Percentiles rank a stretch among this genome's conserved stretches.
These are phyloP conservation scores for Ogataea neopini DNA, from an alignment of 805 yeast genomes.

Conservation along the genomic window DNA sequence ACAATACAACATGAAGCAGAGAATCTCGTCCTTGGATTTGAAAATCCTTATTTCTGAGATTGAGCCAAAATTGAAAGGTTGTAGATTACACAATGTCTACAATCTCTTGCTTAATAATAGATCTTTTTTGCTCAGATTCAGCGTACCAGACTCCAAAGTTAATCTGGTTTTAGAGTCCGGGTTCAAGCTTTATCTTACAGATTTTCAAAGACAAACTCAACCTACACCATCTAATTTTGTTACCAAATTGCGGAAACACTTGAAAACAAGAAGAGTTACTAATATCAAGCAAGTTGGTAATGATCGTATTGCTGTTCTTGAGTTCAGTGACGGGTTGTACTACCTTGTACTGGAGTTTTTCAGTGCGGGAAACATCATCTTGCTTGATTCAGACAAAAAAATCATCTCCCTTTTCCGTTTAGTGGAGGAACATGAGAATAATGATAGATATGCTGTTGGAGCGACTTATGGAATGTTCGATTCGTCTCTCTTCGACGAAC, in stretches of 20 bases:
- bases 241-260: slow-evolving; percentile 79
- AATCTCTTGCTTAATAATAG: slow-evolving; percentile 70
- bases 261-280: slow-evolving; percentile 77
- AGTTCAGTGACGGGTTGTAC: slow-evolving; percentile 79
- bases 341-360: slow-evolving; percentile 87
- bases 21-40: slow-evolving; percentile 82
- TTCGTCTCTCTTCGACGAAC: slow-evolving; percentile 42
- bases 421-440: slow-evolving; percentile 71
- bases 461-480: slow-evolving; percentile 67
- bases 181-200: slow-evolving; percentile 73
- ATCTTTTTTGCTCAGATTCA: slow-evolving; percentile 77
- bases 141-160: slow-evolving; percentile 78
- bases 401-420: slow-evolving; percentile 76
- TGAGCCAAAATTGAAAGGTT: slow-evolving; percentile 53
- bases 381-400: slow-evolving; percentile 66
- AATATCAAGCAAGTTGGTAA: slow-evolving; percentile 70
- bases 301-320: slow-evolving; percentile 81
- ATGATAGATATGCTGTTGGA: slow-evolving; percentile 70
- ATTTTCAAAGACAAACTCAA: slow-evolving; percentile 77
- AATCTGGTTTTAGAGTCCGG: slow-evolving; percentile 84
- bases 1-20: slow-evolving; percentile 54
- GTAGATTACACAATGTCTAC: slow-evolving; percentile 81
- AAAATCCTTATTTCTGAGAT: slow-evolving; percentile 71
- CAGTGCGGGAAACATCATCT: slow-evolving; percentile 88
- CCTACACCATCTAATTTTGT: slow-evolving; percentile 85